A percentile compares a stretch with the other conserved stretches of the same genome.
Evolutionary conservation across 805 yeast genomes (phyloP).

Genomic region (Barnettozyma botsteinii): DNA sequence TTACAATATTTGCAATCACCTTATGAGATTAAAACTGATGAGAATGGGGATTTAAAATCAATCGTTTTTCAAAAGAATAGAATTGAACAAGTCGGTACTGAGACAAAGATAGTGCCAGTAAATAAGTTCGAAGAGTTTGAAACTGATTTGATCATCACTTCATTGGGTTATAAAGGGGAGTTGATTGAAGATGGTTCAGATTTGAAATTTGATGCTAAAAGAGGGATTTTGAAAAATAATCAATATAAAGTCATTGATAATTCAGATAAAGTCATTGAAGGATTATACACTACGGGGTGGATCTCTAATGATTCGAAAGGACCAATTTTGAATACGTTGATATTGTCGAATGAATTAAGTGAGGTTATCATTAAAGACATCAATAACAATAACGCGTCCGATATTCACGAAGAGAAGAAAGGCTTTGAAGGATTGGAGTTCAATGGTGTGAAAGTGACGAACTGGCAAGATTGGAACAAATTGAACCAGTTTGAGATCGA

Average conservation of each 20-base stretch:
- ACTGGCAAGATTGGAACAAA: conserved; percentile 65
- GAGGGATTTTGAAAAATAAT: conserved; percentile 41
- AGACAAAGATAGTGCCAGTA: conserved; percentile 24
- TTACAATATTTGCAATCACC: conserved; percentile 71
- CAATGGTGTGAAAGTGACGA: conserved; percentile 29
- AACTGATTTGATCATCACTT: conserved; percentile 66
- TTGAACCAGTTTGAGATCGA: conserved; percentile 49
- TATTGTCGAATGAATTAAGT: conserved; percentile 74
- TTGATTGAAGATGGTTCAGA: conserved; percentile 46
- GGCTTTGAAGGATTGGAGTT: conserved; percentile 26
- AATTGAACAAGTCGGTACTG: conserved; percentile 33
- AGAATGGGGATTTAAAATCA: conserved; percentile 35
- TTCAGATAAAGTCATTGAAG: conserved; percentile 27
- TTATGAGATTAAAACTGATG: conserved; percentile 36
- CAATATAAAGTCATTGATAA: conserved; percentile 38
- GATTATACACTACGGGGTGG: conserved; percentile 88
- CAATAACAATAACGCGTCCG: conserved; percentile 19
- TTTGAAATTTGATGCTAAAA: conserved; percentile 39
- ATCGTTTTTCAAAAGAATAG: conserved; percentile 46
- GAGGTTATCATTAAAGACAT: conserved; percentile 57
- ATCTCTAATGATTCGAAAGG: conserved; percentile 82
- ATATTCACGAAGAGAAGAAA: conserved; percentile 22
- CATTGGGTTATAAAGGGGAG: conserved; percentile 77
- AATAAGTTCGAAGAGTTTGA: conserved; percentile 27
- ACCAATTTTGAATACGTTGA: conserved; percentile 85